A percentile compares a stretch with the other conserved stretches of the same genome.
These are phyloP conservation scores for Cladosporium oxysporum DNA, from an alignment of 2,329 filamentous ascomycete species.

Conservation along the genomic window DNA sequence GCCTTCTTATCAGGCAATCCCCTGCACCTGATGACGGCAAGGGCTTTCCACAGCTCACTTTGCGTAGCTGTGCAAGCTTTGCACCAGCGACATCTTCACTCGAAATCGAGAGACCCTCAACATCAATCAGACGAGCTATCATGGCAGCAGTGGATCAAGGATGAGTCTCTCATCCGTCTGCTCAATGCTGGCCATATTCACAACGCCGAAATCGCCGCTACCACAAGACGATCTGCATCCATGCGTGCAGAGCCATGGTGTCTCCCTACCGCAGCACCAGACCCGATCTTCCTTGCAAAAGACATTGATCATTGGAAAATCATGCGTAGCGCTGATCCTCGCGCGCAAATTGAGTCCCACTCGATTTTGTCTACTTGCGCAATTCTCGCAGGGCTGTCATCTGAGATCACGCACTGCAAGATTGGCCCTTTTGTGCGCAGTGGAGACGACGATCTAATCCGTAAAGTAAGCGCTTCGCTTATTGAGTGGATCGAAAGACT, in stretches of 20 bases:
- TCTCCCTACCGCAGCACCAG: not conserved
- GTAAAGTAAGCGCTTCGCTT: not conserved
- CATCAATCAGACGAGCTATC: too few species aligned
- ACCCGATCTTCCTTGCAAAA: not conserved
- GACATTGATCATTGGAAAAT: not conserved
- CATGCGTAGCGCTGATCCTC: not conserved
- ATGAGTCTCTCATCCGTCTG: conserved; percentile 12
- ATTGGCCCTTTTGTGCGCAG: not conserved
- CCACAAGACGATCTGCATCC: conserved; percentile 4
- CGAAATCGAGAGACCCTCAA: not conserved
- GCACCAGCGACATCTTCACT: not conserved
- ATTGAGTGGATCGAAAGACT: not conserved
- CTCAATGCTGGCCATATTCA: conserved; percentile 11
- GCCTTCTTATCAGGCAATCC: conserved; percentile 15
- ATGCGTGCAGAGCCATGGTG: not conserved
- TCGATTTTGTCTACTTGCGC: not conserved
- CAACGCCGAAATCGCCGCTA: conserved; percentile 19
- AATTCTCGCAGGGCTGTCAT: not conserved
- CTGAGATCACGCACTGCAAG: not conserved
- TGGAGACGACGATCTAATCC: not conserved
- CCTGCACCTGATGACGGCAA: conserved; percentile 9
- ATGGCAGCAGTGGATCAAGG: conserved; percentile 14
- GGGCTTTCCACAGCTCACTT: conserved; percentile 15
- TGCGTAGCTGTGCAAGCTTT: not conserved
- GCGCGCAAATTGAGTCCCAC: not conserved